Conservation (phyloP, 2,329 filamentous ascomycete species). For the Neoascochyta sp. region DNA sequence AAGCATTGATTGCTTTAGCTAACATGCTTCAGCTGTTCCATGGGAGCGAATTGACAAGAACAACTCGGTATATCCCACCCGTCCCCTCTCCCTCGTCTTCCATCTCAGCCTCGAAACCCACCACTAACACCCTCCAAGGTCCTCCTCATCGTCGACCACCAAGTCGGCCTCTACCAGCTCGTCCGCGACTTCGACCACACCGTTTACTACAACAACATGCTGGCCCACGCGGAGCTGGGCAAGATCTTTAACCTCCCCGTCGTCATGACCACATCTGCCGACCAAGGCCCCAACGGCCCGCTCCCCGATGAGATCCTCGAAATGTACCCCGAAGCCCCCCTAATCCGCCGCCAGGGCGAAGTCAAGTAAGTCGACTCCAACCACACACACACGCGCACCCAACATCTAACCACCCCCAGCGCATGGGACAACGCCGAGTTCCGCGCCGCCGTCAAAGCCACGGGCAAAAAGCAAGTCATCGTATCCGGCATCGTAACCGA, state of each 20-base stretch:
- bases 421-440: slow-evolving; percentile 74
- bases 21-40: slow-evolving; percentile 30
- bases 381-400: neutral
- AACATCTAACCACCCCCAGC: slow-evolving; percentile 15
- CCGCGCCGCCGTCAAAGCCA: slow-evolving; percentile 60
- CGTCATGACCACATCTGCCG: slow-evolving; percentile 66
- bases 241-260: slow-evolving; percentile 65
- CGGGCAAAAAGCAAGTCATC: slow-evolving; percentile 66
- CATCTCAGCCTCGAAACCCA: neutral
- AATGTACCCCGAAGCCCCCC: slow-evolving; percentile 63
- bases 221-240: slow-evolving; percentile 64
- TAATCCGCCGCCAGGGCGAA: slow-evolving; percentile 66
- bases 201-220: slow-evolving; percentile 63
- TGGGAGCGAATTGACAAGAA: slow-evolving; percentile 44
- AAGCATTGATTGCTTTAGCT: too few relatives aligned
- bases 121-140: slow-evolving; percentile 34
- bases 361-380: slow-evolving; percentile 50
- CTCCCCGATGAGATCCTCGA: slow-evolving; percentile 66
- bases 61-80: slow-evolving; percentile 37
- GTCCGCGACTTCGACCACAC: slow-evolving; percentile 65
- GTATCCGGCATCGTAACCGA: slow-evolving; percentile 70
- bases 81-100: slow-evolving; percentile 1
- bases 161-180: slow-evolving; percentile 56
- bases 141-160: slow-evolving; percentile 58
- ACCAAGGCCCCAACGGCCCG: slow-evolving; percentile 67